Conservation (phyloP, 257 asterid species). For the Capsicum rhomboideum region DNA sequence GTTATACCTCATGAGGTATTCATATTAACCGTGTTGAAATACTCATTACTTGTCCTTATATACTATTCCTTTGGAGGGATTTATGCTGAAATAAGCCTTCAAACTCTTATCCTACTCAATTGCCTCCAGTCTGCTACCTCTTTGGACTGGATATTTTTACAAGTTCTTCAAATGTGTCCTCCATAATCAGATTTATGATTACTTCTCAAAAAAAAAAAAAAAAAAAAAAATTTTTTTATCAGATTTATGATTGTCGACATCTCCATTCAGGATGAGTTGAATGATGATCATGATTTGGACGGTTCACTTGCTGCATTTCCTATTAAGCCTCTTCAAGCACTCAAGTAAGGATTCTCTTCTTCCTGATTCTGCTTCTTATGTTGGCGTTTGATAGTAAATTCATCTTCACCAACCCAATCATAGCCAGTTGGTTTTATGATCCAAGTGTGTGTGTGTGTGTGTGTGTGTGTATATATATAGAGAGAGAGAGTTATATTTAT, state of each 20-base stretch:
- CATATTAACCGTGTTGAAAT: neutral
- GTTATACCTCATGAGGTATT: conserved; percentile 47
- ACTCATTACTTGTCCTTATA: neutral
- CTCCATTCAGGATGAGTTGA: conserved; percentile 50
- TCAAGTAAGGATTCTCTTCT: conserved; percentile 42
- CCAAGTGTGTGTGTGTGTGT: neutral
- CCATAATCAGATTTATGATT: neutral
- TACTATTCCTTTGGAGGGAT: neutral
- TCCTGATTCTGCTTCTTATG: neutral
- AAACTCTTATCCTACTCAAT: neutral
- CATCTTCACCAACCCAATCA: neutral
- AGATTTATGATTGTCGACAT: neutral
- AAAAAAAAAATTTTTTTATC: neutral
- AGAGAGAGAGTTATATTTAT: too few species aligned
- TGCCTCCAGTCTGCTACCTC: conserved; percentile 1
- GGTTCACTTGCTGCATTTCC: conserved; percentile 83
- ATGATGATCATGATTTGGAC: conserved; percentile 60
- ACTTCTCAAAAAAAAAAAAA: too few species aligned
- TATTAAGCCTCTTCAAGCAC: conserved; percentile 86
- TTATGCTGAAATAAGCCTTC: neutral
- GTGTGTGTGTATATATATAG: too few species aligned
- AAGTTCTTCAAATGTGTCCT: neutral
- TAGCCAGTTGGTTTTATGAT: neutral
- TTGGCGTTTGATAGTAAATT: neutral
- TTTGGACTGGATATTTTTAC: neutral